These are phyloP conservation scores for Globisporangium polare DNA, from an alignment of 352 stramenopile species.

Conservation along the genomic window DNA sequence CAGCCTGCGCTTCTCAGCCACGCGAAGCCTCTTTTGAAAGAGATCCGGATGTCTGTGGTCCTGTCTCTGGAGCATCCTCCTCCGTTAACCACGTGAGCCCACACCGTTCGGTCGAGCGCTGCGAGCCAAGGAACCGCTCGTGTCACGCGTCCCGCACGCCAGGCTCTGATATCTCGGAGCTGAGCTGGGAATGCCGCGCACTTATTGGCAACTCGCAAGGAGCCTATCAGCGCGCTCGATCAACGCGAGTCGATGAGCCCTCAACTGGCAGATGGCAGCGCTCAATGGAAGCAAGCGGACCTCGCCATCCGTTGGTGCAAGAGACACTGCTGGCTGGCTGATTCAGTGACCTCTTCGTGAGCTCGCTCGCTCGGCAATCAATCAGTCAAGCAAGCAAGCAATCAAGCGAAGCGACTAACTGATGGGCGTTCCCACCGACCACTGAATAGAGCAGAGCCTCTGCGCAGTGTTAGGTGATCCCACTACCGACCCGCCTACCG, in stretches of 20 bases:
- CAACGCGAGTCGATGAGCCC: background rate
- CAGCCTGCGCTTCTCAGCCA: conserved; percentile 3
- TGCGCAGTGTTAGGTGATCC: conserved; percentile 3
- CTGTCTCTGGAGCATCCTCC: conserved; percentile 10
- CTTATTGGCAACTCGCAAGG: background rate
- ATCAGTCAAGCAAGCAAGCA: too few relatives aligned
- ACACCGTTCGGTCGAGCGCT: background rate
- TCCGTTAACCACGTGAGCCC: background rate
- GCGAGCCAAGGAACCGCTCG: background rate
- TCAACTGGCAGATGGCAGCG: background rate
- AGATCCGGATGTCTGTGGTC: conserved; percentile 6
- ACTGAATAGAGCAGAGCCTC: conserved; percentile 1
- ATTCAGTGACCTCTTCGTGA: background rate
- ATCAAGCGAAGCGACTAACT: background rate
- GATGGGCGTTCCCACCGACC: background rate
- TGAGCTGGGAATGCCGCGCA: too few relatives aligned
- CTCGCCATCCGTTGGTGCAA: background rate
- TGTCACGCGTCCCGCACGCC: too few relatives aligned
- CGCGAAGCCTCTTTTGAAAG: background rate
- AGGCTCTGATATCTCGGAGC: background rate
- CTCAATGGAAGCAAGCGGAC: background rate
- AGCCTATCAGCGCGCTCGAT: conserved; percentile 4
- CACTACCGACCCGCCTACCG: background rate
- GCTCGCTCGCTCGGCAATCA: background rate
- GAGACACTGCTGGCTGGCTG: background rate